Conservation (phyloP, 148 eudicot species). For the Fagopyrum homotropicum region DNA sequence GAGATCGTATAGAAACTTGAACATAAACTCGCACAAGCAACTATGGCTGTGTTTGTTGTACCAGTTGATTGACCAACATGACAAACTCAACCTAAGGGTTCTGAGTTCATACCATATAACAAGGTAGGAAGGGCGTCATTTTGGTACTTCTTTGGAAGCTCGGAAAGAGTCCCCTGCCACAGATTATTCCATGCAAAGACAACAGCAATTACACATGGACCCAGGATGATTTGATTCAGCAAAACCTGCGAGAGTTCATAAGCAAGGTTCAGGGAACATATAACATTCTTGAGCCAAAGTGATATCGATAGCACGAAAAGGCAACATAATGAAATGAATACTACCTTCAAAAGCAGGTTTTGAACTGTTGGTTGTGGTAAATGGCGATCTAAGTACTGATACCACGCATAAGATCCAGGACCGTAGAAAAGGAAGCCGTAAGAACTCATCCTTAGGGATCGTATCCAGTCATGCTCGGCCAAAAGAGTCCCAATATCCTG, state of each 20-base stretch:
- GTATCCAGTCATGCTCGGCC: slow-evolving; percentile 72
- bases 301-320: not conserved
- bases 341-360: slow-evolving; percentile 68
- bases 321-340: not conserved
- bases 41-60: not conserved
- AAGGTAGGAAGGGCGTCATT: slow-evolving; percentile 78
- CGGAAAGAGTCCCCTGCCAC: slow-evolving; percentile 76
- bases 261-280: not conserved
- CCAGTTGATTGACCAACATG: no score
- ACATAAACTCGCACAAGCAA: not conserved
- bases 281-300: not conserved
- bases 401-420: slow-evolving; percentile 92
- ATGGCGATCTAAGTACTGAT: slow-evolving; percentile 64
- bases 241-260: slow-evolving; percentile 43
- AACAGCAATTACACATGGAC: slow-evolving; percentile 86
- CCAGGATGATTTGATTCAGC: slow-evolving; percentile 78
- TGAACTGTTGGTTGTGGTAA: slow-evolving; percentile 68
- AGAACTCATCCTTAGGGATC: slow-evolving; percentile 85
- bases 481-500: slow-evolving; percentile 54
- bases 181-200: slow-evolving; percentile 91
- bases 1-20: not conserved
- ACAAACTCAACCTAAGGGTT: no score
- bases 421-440: slow-evolving; percentile 87
- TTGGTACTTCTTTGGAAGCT: slow-evolving; percentile 83
- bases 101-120: slow-evolving; percentile 39